These are phyloP conservation scores for Graphilbum fragrans DNA, from an alignment of 2,329 filamentous ascomycete genomes.

Conservation along the genomic window DNA sequence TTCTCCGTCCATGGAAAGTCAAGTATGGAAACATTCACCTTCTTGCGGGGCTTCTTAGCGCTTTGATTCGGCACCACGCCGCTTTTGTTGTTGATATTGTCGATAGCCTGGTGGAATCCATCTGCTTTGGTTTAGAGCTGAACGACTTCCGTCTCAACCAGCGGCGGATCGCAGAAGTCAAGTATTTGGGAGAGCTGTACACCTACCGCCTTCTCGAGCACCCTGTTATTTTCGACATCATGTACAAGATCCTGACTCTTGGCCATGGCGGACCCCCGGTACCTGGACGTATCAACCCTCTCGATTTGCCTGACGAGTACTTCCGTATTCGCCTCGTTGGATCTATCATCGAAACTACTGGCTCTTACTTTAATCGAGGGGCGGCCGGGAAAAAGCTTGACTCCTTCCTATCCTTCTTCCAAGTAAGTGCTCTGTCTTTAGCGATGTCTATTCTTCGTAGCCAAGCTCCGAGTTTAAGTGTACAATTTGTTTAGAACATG, in stretches of 20 bases:
- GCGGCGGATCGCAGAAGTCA: conserved; percentile 85
- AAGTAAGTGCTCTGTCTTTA: conserved; percentile 37
- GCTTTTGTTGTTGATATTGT: conserved; percentile 85
- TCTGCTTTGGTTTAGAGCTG: conserved; percentile 77
- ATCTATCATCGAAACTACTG: conserved; percentile 85
- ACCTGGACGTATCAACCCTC: conserved; percentile 60
- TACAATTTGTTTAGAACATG: not conserved
- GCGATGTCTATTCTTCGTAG: no score
- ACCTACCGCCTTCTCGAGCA: conserved; percentile 97
- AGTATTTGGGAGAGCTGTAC: conserved; percentile 92
- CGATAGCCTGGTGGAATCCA: conserved; percentile 80
- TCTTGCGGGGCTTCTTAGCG: conserved; percentile 77
- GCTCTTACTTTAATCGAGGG: conserved; percentile 90
- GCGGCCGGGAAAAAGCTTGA: conserved; percentile 93
- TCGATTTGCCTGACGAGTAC: conserved; percentile 88
- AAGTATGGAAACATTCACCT: conserved; percentile 96
- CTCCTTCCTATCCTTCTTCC: conserved; percentile 92
- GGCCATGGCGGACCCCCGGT: conserved; percentile 78
- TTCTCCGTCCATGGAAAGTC: conserved; percentile 92
- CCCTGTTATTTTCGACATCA: conserved; percentile 83
- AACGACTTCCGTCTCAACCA: conserved; percentile 99
- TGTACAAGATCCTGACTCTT: conserved; percentile 91
- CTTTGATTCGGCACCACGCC: conserved; percentile 83
- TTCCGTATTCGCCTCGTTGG: conserved; percentile 88
- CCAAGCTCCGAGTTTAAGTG: no score